Evolutionary conservation across 345 rosid species (phyloP).

Genomic region (Citrus medica): DNA sequence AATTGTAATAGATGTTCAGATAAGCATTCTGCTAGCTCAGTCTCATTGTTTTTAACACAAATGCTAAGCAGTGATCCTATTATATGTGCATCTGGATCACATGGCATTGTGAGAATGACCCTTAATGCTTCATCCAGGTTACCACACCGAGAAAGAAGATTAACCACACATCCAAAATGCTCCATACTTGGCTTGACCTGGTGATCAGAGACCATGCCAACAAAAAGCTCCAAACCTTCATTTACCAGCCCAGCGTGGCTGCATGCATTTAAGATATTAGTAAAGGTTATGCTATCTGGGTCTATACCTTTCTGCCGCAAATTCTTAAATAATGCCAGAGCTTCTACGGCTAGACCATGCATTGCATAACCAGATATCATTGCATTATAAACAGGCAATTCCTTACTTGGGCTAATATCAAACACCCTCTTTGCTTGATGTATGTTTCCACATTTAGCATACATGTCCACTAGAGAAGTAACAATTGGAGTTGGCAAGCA

Average conservation of each 20-base stretch:
- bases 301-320: constrained; percentile 24
- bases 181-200: constrained; percentile 36
- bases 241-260: constrained; percentile 35
- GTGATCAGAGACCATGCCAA: constrained; percentile 30
- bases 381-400: constrained; percentile 45
- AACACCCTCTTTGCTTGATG: constrained; percentile 42
- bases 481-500: constrained; percentile 24
- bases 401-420: constrained; percentile 20
- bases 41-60: constrained; percentile 35
- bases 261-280: constrained; percentile 44
- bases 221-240: constrained; percentile 38
- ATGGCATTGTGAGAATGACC: constrained; percentile 36
- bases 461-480: constrained; percentile 65
- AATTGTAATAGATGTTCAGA: constrained; percentile 27
- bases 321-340: constrained; percentile 26
- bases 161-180: constrained; percentile 49
- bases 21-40: constrained; percentile 35
- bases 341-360: constrained; percentile 38
- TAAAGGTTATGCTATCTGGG: constrained; percentile 52
- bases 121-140: constrained; percentile 37
- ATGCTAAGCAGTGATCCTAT: constrained; percentile 42
- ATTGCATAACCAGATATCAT: constrained; percentile 50
- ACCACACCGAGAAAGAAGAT: constrained; percentile 43
- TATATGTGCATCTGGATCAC: constrained; percentile 43
- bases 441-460: constrained; percentile 60